phyloP scores from a whole-genome alignment of 148 eudicot genomes.

The Heliamphora exappendiculata region DNA sequence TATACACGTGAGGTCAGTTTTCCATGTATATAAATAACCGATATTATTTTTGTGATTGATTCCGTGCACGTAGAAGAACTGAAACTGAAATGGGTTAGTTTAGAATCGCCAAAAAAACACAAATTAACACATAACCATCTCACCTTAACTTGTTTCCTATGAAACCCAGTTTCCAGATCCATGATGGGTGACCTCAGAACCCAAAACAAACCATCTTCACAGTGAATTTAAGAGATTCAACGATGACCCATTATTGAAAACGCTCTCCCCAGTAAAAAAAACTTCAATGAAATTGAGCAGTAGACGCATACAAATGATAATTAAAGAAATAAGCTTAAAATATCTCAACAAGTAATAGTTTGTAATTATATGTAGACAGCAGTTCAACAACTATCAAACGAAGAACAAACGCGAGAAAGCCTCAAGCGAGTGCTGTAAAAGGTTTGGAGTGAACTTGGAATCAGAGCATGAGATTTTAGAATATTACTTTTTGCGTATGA shows the following conservation, averaged over 20 bases:
- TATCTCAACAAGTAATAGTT: slow-evolving; percentile 7
- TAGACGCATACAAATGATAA: not conserved
- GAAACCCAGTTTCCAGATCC: slow-evolving; percentile 86
- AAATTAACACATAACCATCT: slow-evolving; percentile 19
- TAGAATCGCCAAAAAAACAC: not conserved
- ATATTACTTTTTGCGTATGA: slow-evolving; percentile 4
- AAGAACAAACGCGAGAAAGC: slow-evolving; percentile 19
- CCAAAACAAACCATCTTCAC: slow-evolving; percentile 32
- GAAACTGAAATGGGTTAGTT: not conserved
- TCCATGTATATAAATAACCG: too few species aligned
- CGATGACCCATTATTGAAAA: slow-evolving; percentile 27
- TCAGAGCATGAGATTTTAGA: not conserved
- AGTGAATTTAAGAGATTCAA: slow-evolving; percentile 21
- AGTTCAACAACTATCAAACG: slow-evolving; percentile 26
- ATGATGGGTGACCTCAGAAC: slow-evolving; percentile 34
- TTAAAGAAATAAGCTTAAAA: not conserved
- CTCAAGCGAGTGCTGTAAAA: slow-evolving; percentile 12
- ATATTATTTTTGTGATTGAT: too few species aligned
- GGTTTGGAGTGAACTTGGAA: not conserved
- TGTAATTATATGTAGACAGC: slow-evolving; percentile 6
- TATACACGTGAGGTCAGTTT: too few species aligned
- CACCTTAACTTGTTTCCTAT: slow-evolving; percentile 60
- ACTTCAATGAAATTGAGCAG: slow-evolving; percentile 5
- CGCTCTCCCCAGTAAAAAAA: slow-evolving; percentile 23
- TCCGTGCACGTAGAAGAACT: too few species aligned